These are phyloP conservation scores for Magnolia sinica DNA, from an alignment of 164 flowering plant genomes.

Conservation along the genomic window DNA sequence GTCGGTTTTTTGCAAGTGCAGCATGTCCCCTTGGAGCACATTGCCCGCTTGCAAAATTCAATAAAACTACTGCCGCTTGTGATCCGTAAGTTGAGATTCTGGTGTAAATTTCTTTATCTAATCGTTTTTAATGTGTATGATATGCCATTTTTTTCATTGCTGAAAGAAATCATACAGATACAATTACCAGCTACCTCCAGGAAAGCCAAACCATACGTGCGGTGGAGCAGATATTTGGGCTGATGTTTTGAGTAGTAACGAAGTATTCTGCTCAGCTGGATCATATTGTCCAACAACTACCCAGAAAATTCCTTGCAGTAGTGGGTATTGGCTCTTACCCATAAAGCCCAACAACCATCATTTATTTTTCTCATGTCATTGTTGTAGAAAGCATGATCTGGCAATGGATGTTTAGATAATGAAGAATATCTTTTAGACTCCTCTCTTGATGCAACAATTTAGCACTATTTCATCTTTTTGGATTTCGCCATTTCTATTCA, in stretches of 20 bases:
- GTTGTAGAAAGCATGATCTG: slow-evolving; percentile 7
- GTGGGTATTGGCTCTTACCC: slow-evolving; percentile 63
- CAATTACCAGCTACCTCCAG: slow-evolving; percentile 78
- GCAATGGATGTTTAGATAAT: neutral
- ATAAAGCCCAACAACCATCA: slow-evolving; percentile 15
- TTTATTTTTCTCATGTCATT: slow-evolving; percentile 2
- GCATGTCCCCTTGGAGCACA: slow-evolving; percentile 94
- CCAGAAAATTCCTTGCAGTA: slow-evolving; percentile 58
- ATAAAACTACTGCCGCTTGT: slow-evolving; percentile 69
- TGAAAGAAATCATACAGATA: slow-evolving; percentile 55
- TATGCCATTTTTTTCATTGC: slow-evolving; percentile 18
- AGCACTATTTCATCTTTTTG: slow-evolving; percentile 1
- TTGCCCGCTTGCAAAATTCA: slow-evolving; percentile 77
- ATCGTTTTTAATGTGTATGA: neutral
- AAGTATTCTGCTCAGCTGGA: slow-evolving; percentile 90
- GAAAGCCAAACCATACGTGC: slow-evolving; percentile 66
- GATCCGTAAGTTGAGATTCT: slow-evolving; percentile 78
- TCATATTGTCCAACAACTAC: slow-evolving; percentile 80
- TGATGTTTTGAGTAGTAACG: slow-evolving; percentile 55
- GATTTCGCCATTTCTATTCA: slow-evolving; percentile 4
- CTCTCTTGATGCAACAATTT: neutral
- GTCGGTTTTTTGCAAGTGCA: slow-evolving; percentile 25
- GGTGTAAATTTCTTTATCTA: slow-evolving; percentile 1
- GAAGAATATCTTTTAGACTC: neutral
- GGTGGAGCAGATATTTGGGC: slow-evolving; percentile 97